phyloP scores from a whole-genome alignment of 2,329 filamentous ascomycete genomes.

The Fusarium ambrosium region DNA sequence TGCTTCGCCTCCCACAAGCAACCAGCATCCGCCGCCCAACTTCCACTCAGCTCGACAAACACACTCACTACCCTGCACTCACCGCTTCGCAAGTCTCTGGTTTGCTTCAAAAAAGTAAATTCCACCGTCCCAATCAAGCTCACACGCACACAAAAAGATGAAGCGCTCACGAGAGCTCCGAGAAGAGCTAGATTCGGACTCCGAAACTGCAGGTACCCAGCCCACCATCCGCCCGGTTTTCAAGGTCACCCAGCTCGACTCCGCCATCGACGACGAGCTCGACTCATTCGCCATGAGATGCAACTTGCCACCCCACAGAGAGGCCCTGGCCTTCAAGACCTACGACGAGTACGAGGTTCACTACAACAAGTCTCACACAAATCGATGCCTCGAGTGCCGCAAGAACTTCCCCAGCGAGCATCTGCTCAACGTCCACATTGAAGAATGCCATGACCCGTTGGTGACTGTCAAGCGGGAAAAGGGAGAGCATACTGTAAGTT shows the following conservation, averaged over 20 bases:
- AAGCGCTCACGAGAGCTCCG: slow-evolving; percentile 74
- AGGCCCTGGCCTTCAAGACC: slow-evolving; percentile 76
- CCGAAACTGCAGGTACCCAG: slow-evolving; percentile 35
- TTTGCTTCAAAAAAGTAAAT: slow-evolving; percentile 45
- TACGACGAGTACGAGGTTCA: slow-evolving; percentile 90
- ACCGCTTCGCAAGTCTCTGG: slow-evolving; percentile 35
- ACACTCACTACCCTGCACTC: slow-evolving; percentile 35
- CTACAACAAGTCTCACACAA: slow-evolving; percentile 83
- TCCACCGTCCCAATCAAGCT: slow-evolving; percentile 47
- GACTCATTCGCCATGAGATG: slow-evolving; percentile 76
- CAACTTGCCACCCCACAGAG: slow-evolving; percentile 82
- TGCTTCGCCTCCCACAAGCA: slow-evolving; percentile 1
- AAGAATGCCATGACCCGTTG: slow-evolving; percentile 91
- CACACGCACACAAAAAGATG: slow-evolving; percentile 59
- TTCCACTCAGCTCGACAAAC: not conserved
- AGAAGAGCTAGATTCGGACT: slow-evolving; percentile 57
- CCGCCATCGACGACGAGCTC: slow-evolving; percentile 51
- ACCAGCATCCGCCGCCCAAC: not conserved
- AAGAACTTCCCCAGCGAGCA: slow-evolving; percentile 90
- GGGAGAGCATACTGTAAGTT: slow-evolving; percentile 86
- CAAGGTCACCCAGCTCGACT: slow-evolving; percentile 74
- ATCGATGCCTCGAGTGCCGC: slow-evolving; percentile 86
- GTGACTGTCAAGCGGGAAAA: slow-evolving; percentile 77
- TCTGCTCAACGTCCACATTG: slow-evolving; percentile 85
- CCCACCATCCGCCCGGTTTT: slow-evolving; percentile 51